Evolutionary conservation across 108 stramenopile genomes (phyloP).

Genomic region (Nitzschia sp.): DNA sequence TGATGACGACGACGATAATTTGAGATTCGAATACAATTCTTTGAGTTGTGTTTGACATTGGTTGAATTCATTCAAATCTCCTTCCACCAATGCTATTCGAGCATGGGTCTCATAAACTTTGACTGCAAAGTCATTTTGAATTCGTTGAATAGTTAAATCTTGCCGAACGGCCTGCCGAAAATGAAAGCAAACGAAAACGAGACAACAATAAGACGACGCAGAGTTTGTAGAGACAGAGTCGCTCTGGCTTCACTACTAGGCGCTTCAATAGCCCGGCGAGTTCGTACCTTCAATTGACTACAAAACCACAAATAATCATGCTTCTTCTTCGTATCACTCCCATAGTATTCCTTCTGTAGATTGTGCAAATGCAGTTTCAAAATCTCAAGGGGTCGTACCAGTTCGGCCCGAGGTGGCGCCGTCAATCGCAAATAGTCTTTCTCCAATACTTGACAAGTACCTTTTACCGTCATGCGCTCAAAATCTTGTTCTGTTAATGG

Average conservation of each 20-base stretch:
- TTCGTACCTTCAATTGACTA: slow-evolving; percentile 71
- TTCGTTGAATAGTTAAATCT: slow-evolving; percentile 93
- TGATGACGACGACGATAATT: no score
- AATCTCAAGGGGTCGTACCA: slow-evolving; percentile 68
- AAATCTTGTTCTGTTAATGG: slow-evolving; percentile 62
- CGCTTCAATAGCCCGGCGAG: no score
- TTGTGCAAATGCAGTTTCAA: slow-evolving; percentile 60
- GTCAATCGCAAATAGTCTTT: slow-evolving; percentile 87
- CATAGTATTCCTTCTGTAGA: slow-evolving; percentile 43
- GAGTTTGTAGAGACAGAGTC: no score
- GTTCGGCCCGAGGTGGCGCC: slow-evolving; percentile 65
- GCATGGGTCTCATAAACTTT: slow-evolving; percentile 95
- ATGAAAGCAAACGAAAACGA: slow-evolving; percentile 30
- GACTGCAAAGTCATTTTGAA: slow-evolving; percentile 87
- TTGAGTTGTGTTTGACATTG: slow-evolving; percentile 95
- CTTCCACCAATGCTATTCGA: slow-evolving; percentile 89
- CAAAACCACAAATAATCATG: slow-evolving; percentile 89
- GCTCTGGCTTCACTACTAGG: no score
- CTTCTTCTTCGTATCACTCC: not conserved
- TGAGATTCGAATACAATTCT: slow-evolving; percentile 62
- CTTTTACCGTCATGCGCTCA: slow-evolving; percentile 78
- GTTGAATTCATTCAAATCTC: slow-evolving; percentile 66
- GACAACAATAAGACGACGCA: not conserved
- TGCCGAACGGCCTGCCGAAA: slow-evolving; percentile 86
- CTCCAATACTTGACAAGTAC: slow-evolving; percentile 70